Evolutionary conservation across 2,329 filamentous ascomycete species (phyloP), one percentile per base, ranked within the genome.

Genomic region (Cladosporium cucumerinum): DNA sequence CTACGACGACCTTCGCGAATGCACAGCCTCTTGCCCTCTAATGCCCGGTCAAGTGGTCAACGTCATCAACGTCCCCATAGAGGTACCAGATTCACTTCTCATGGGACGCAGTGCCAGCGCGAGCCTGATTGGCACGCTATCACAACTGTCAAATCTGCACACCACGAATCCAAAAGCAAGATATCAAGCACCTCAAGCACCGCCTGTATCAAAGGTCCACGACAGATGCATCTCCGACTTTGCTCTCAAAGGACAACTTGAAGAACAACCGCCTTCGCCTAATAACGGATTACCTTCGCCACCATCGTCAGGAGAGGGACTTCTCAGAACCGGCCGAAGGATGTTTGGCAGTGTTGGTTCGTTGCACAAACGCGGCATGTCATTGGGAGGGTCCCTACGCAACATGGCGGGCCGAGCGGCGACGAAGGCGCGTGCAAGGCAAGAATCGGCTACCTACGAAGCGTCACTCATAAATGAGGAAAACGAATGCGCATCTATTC

Each of bases 21-120:
- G 85, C 12, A 97, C 93, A 1, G 93, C 87, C 2, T 79, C 85
- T 51, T 98, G 94, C 74, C 93, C 94, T 39, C 87, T 94, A 68
- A 84, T 97, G 28, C 94, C 94, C 3, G 94, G 94, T 16, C 94
- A 97, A 77, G 85, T 85, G 2, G 86, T 97, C 74, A 97, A 98
- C 78, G 86, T 92, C 16, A 81, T 98, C 64, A 87, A 90, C 63
- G 87, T 98, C 12, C 94, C 94, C 16, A 81, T 86, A 36, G 89
- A 96, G 75, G 32, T 76, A 2, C 51, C 66, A 30, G 67, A 72
- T 51, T 66, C 68, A 6, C 72, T 72, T 7, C 64, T 64, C 46
- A 61, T 74, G 16, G 69, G 68, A 54, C 70, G 70, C 7, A 77
- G 75, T 65, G 73, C 73, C 25, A 71, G 72, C 59, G 67, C 64